Evolutionary conservation across 2,329 filamentous ascomycete genomes (phyloP), one percentile per base, ranked within the genome.

Genomic region (Fusarium praegraminearum): DNA sequence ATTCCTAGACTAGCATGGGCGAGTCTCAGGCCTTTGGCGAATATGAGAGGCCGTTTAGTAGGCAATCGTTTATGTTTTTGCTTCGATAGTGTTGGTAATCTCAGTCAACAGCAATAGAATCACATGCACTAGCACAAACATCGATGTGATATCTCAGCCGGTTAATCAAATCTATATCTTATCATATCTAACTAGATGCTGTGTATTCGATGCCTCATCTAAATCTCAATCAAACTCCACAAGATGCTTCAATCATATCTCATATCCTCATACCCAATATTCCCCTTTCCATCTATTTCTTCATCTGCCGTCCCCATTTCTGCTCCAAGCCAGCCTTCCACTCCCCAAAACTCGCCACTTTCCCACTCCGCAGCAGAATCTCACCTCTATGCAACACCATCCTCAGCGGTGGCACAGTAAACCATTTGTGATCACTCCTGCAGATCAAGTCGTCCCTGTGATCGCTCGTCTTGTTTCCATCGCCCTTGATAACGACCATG

Each of bases 381-480:
- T 83, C 79, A 2, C 80, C 81, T 15, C 76, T 76, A 15, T 80
- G 78, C 24, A 83, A 52, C 4, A 76, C 68, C 40, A 62, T 75
- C n/a, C 73, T 69, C 59, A 83, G 61, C 7, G 80, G 77, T 26
- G 76, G 78, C n/a, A 83, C 79, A 1, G 70, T 47, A 20, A 83
- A 76, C 81, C 81, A 83, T 40, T 76, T 72, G 47, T 83, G 81
- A 40, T 80, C 77, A 18, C 73, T 74, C n/a, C 76, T 71, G 43
- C 80, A 82, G 28, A 79, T 71, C 22, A 79, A 54, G 13, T 78
- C 76, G 11, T 64, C 53, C 9, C 67, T 73, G 6, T 75, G 69
- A 26, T 79, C 76, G 7, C 62, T 65, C 11, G 76, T 78, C 51
- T 74, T 75, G 55, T 80, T 80, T 0, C 73, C 74, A 3, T 73